These are phyloP conservation scores for Castanopsis chinensis DNA, from an alignment of 306 rosid species.

Conservation along the genomic window DNA sequence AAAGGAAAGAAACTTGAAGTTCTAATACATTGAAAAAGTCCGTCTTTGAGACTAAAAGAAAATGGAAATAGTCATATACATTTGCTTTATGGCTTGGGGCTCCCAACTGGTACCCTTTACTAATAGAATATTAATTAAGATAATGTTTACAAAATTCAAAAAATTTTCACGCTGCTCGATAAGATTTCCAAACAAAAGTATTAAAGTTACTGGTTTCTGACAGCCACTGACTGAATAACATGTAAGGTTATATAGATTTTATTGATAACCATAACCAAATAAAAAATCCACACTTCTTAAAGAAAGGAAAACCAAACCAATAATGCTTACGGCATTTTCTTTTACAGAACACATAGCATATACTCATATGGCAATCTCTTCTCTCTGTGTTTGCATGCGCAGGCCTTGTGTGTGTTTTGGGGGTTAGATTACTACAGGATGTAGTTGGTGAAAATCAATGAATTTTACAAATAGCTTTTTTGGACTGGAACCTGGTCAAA, in stretches of 20 bases:
- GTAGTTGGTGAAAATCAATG: too few species aligned
- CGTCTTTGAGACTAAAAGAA: neutral
- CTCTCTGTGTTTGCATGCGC: too few species aligned
- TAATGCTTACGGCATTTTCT: neutral
- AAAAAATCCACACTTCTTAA: neutral
- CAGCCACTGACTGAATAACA: constrained; percentile 21
- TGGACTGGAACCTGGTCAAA: too few species aligned
- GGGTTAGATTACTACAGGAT: too few species aligned
- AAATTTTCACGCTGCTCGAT: constrained; percentile 37
- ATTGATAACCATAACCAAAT: neutral
- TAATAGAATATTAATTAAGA: constrained; percentile 10
- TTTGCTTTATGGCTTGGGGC: constrained; percentile 15
- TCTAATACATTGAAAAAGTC: constrained; percentile 2
- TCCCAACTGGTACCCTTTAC: constrained; percentile 17
- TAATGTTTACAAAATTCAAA: constrained; percentile 39
- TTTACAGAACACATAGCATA: too few species aligned
- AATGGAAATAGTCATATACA: constrained; percentile 7
- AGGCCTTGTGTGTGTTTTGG: too few species aligned
- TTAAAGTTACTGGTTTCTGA: neutral
- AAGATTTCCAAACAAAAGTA: constrained; percentile 26
- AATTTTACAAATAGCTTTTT: too few species aligned
- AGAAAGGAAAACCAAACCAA: neutral
- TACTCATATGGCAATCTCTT: too few species aligned
- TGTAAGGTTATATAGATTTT: constrained; percentile 13
- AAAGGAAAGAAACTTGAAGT: neutral